These are phyloP conservation scores for Dendrocalamus sinicus DNA, from an alignment of 176 grass and related monocot species.

Conservation along the genomic window DNA sequence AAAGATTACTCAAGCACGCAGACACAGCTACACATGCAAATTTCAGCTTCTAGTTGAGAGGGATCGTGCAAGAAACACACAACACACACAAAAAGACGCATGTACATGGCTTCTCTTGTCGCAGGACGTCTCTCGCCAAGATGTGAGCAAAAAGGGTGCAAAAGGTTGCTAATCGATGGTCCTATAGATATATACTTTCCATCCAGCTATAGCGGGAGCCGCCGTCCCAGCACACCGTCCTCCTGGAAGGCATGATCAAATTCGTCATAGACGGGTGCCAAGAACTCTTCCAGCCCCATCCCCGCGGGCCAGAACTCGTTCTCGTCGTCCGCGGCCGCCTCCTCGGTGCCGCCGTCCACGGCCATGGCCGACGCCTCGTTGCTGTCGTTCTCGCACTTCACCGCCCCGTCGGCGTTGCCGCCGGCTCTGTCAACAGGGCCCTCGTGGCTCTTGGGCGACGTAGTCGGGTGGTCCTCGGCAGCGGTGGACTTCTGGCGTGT, in stretches of 20 bases:
- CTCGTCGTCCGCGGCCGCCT: slow-evolving; percentile 40
- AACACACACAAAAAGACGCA: slow-evolving; percentile 7
- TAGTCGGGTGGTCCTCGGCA: not conserved
- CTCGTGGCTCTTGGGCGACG: slow-evolving; percentile 39
- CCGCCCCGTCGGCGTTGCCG: not conserved
- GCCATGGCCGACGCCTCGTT: slow-evolving; percentile 34
- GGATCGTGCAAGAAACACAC: slow-evolving; percentile 19
- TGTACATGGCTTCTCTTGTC: slow-evolving; percentile 39
- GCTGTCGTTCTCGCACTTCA: slow-evolving; percentile 43
- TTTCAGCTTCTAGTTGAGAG: slow-evolving; percentile 7
- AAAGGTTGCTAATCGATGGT: not conserved
- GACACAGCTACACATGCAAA: not conserved
- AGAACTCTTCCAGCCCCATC: slow-evolving; percentile 57
- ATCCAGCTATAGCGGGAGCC: slow-evolving; percentile 52
- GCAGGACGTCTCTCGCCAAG: not conserved
- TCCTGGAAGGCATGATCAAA: slow-evolving; percentile 33
- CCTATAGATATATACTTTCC: not conserved
- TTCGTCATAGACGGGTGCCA: slow-evolving; percentile 53
- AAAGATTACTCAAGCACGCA: not conserved
- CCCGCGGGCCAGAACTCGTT: slow-evolving; percentile 47
- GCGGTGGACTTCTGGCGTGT: slow-evolving; percentile 67
- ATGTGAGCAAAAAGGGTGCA: not conserved
- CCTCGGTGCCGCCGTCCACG: not conserved
- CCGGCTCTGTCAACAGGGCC: not conserved
- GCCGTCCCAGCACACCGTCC: slow-evolving; percentile 35